phyloP scores from a whole-genome alignment of 148 eudicot genomes.

The Rhododendron vialii region DNA sequence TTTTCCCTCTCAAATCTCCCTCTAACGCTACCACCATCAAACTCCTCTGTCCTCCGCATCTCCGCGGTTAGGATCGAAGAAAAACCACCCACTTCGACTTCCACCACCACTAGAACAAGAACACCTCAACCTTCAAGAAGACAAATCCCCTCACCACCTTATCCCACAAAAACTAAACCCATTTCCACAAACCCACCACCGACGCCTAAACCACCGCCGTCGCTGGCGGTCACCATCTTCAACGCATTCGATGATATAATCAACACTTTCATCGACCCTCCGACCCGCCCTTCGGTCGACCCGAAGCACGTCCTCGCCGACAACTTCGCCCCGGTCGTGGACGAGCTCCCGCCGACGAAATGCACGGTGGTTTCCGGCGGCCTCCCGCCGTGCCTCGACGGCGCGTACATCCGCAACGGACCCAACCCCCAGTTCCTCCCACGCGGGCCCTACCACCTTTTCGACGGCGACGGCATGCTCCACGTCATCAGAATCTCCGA shows the following conservation, averaged over 20 bases:
- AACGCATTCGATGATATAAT: conserved; percentile 47
- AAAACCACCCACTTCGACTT: conserved; percentile 14
- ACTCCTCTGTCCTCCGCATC: neutral
- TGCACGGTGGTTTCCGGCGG: conserved; percentile 48
- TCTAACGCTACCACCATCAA: neutral
- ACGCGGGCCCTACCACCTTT: conserved; percentile 71
- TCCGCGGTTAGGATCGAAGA: conserved; percentile 28
- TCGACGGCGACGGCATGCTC: conserved; percentile 87
- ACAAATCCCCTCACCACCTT: neutral
- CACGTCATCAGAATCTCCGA: conserved; percentile 46
- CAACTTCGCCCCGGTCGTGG: conserved; percentile 71
- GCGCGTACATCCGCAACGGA: conserved; percentile 80
- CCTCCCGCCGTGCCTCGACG: conserved; percentile 58
- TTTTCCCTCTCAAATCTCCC: conserved; percentile 8
- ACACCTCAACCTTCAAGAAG: neutral
- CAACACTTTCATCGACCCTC: conserved; percentile 56
- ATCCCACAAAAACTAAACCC: neutral
- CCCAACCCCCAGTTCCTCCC: conserved; percentile 80
- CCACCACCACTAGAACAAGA: neutral
- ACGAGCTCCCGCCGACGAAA: conserved; percentile 60
- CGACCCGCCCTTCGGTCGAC: conserved; percentile 43
- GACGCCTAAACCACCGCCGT: neutral
- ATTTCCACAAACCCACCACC: neutral
- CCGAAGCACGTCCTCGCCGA: conserved; percentile 49
- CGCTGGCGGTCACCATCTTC: conserved; percentile 30